Percentiles rank a stretch among this genome's conserved stretches.
These are phyloP conservation scores for Myxozyma mucilagina DNA, from an alignment of 805 yeast species.

Conservation along the genomic window DNA sequence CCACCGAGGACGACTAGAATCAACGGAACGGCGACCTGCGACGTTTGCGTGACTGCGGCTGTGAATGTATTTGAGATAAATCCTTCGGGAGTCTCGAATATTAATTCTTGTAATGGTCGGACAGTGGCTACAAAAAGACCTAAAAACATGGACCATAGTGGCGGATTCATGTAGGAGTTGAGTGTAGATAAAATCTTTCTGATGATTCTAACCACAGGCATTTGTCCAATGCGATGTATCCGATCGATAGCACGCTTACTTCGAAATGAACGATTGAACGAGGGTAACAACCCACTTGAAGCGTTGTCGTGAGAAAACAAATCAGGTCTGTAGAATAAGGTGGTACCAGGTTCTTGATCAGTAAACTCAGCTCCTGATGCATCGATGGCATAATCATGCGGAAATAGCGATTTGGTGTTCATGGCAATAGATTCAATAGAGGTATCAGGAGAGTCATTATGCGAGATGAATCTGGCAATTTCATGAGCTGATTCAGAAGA, in stretches of 20 bases:
- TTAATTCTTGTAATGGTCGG: slow-evolving; percentile 48
- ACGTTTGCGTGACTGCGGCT: slow-evolving; percentile 54
- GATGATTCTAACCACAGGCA: not conserved
- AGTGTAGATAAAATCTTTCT: slow-evolving; percentile 22
- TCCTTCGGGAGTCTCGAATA: slow-evolving; percentile 47
- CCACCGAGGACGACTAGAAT: slow-evolving; percentile 62
- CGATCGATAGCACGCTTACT: not conserved
- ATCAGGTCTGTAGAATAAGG: not conserved
- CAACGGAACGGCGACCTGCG: slow-evolving; percentile 60
- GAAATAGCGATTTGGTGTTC: slow-evolving; percentile 16
- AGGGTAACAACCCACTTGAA: not conserved
- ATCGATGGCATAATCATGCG: slow-evolving; percentile 17
- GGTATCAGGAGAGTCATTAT: slow-evolving; percentile 8
- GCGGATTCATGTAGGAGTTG: slow-evolving; percentile 59
- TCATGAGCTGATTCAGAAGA: slow-evolving; percentile 1
- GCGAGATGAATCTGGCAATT: slow-evolving; percentile 14
- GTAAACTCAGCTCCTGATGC: not conserved
- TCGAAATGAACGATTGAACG: slow-evolving; percentile 20
- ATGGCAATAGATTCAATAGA: slow-evolving; percentile 21
- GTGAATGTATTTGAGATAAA: slow-evolving; percentile 56
- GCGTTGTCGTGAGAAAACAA: not conserved
- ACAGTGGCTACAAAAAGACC: slow-evolving; percentile 63
- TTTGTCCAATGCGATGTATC: not conserved
- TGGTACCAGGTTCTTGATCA: not conserved
- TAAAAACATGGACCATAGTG: slow-evolving; percentile 61